Evolutionary conservation across 225 moss, liverwort and hornwort species (phyloP), one percentile per base, ranked within the genome.

Genomic region (Polytrichum formosum): DNA sequence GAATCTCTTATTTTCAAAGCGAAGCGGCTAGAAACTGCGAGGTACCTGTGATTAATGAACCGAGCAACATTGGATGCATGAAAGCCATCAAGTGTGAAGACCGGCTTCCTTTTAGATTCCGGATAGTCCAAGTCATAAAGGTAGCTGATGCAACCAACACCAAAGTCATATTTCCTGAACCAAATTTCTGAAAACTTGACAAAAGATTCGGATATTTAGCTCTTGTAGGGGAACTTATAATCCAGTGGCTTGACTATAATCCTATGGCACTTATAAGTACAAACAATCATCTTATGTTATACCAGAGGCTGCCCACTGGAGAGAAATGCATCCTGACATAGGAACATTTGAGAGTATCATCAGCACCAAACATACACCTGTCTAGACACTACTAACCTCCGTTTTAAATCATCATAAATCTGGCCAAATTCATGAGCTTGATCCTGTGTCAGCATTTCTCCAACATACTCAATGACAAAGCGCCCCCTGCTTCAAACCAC

Each of bases 401-500:
- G 83, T 55, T 93, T 90, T 35, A 90, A 88, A 72, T 82, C 91
- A 72, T 92, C 93, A 70, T 96, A 92, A 59, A 85, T 77, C 76
- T 85, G 88, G 53, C 92, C 95, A 46, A 76, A 82, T 73, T 75
- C 84, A 53, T 93, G 93, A 63, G 96, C 96, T 87, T 91, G 87
- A 73, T 82, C 84, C 82, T 91, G 93, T 54, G 93, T 90, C 78
- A 96, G 75, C 75, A 93, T 88, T 63, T 93, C 96, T 70, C 96
- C 95, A 71, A 95, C 92, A 74, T 93, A 95, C 77, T 95, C 95
- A 7, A 95, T 93, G 56, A 93, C 95, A 87, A 95, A 95, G 28
- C 73, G 85, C 0, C 96, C 96, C 83, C 95, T 94, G 76, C 37
- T 73, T 63, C 70, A 68, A 77, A 65, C 18, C 28, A 65, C 35